These are phyloP conservation scores for Leishmania arabica DNA, from an alignment of 208 protist genomes.

Conservation along the genomic window DNA sequence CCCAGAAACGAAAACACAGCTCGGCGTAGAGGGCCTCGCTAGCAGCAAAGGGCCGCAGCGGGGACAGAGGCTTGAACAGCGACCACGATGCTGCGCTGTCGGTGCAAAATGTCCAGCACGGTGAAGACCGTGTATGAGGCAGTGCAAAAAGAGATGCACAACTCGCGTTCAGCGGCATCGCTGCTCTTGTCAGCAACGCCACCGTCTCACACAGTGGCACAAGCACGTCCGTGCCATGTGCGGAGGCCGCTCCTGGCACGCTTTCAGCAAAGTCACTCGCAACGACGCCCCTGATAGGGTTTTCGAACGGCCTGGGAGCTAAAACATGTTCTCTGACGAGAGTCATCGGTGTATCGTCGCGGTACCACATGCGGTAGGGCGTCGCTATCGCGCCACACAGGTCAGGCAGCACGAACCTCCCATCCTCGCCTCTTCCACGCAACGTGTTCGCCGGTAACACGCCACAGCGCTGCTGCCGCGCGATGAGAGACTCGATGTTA, in stretches of 20 bases:
- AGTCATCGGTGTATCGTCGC: slow-evolving; percentile 8
- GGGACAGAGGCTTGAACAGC: neutral
- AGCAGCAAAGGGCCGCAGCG: neutral
- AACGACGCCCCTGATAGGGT: neutral
- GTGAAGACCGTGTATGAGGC: neutral
- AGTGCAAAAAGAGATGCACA: neutral
- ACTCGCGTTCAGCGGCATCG: neutral
- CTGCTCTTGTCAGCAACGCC: neutral
- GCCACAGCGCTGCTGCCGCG: neutral
- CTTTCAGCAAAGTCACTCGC: neutral
- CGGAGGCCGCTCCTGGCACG: neutral
- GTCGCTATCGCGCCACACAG: neutral
- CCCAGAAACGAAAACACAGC: slow-evolving; percentile 1
- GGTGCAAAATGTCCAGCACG: neutral
- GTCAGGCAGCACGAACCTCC: neutral
- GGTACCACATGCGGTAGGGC: slow-evolving; percentile 9
- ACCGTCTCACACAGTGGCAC: neutral
- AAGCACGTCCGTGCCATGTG: neutral
- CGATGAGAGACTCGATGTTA: neutral
- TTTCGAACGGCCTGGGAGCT: neutral
- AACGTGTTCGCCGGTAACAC: neutral
- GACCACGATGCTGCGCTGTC: neutral
- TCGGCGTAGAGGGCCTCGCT: neutral
- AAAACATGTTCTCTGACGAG: neutral
- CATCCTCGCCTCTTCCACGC: neutral